Percentiles rank a stretch among this genome's conserved stretches.
These are phyloP conservation scores for Emergomyces africanus DNA, from an alignment of 2,329 filamentous ascomycete genomes.

Conservation along the genomic window DNA sequence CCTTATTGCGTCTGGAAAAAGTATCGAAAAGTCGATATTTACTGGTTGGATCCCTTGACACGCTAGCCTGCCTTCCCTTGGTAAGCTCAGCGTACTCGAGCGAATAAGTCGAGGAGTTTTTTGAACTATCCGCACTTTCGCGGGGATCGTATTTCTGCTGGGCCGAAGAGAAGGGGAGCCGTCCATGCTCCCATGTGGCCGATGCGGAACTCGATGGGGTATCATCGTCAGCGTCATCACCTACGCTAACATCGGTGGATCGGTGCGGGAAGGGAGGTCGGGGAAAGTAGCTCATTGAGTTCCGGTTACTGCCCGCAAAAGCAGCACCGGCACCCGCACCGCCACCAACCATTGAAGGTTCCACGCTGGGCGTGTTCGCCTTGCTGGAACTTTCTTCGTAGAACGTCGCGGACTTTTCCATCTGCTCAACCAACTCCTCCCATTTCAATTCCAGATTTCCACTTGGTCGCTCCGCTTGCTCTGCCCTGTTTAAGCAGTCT, in stretches of 20 bases:
- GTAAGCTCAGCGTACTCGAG: constrained; percentile 27
- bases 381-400: constrained; percentile 29
- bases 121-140: constrained; percentile 32
- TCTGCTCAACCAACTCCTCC: constrained; percentile 37
- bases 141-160: constrained; percentile 29
- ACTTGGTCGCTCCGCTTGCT: constrained; percentile 36
- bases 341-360: constrained; percentile 19
- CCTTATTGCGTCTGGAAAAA: constrained; percentile 16
- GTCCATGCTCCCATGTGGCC: constrained; percentile 29
- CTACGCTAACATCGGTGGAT: constrained; percentile 23
- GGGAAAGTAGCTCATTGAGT: constrained; percentile 30
- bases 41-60: constrained; percentile 26
- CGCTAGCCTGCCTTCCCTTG: constrained; percentile 26
- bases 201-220: constrained; percentile 34
- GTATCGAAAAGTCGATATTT: constrained; percentile 33
- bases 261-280: constrained; percentile 26
- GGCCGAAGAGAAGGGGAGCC: constrained; percentile 24
- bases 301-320: constrained; percentile 23
- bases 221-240: constrained; percentile 29
- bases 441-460: constrained; percentile 35
- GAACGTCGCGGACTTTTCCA: constrained; percentile 32
- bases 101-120: constrained; percentile 35
- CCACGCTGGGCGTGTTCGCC: constrained; percentile 24
- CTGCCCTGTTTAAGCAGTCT: constrained; percentile 34
- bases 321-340: constrained; percentile 17